These are phyloP conservation scores for Coccinonectria pachysandricola DNA, from an alignment of 2,329 filamentous ascomycete genomes.

Conservation along the genomic window DNA sequence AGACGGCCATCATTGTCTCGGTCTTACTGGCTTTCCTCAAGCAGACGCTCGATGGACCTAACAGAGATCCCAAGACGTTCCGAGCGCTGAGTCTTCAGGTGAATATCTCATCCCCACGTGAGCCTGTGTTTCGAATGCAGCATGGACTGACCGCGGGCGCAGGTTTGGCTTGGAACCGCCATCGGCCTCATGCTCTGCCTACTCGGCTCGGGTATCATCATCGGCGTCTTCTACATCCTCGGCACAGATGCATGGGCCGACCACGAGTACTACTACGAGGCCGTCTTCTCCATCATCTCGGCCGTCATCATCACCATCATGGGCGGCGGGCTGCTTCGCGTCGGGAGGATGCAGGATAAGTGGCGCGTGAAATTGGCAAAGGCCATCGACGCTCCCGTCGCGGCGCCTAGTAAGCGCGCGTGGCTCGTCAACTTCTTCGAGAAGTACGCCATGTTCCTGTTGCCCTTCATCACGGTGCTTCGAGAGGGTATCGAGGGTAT, in stretches of 20 bases:
- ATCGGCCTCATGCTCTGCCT: constrained; percentile 44
- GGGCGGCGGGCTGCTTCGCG: constrained; percentile 68
- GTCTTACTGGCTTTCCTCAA: constrained; percentile 78
- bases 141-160: too few relatives aligned
- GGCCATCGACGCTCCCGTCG: constrained; percentile 46
- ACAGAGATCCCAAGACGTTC: constrained; percentile 50
- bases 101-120: constrained; percentile 2
- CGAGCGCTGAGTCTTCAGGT: constrained; percentile 60
- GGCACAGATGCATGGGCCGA: constrained; percentile 57
- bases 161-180: constrained; percentile 45
- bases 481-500: constrained; percentile 80
- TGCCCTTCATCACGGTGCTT: constrained; percentile 79
- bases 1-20: constrained; percentile 76
- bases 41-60: constrained; percentile 59
- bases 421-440: constrained; percentile 55
- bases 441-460: constrained; percentile 77
- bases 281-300: constrained; percentile 65
- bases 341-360: constrained; percentile 77
- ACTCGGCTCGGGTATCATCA: constrained; percentile 54
- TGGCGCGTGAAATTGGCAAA: constrained; percentile 73
- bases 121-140: too few relatives aligned
- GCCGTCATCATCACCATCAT: constrained; percentile 75
- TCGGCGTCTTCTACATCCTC: constrained; percentile 61
- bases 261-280: constrained; percentile 74
- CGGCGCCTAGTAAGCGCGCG: constrained; percentile 31